Percentiles rank a stretch among this genome's conserved stretches.
Conservation (phyloP, 192 early-diverging fungal species). For the Helicostylum pulchrum region DNA sequence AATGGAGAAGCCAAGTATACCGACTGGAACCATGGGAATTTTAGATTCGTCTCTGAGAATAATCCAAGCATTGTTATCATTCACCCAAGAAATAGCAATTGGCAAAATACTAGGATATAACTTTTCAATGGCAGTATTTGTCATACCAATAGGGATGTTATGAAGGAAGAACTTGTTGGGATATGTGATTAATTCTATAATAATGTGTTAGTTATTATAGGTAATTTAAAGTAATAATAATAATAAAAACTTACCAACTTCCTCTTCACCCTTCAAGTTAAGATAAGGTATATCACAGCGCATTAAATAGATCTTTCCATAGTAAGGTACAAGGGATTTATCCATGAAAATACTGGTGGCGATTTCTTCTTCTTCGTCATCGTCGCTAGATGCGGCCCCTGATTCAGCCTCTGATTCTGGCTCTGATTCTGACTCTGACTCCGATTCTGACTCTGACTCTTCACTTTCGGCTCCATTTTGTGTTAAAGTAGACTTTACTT, state of each 20-base stretch:
- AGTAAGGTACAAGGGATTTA: conserved; percentile 16
- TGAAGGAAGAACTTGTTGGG: conserved; percentile 48
- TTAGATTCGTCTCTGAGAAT: conserved; percentile 37
- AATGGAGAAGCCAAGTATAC: conserved; percentile 34
- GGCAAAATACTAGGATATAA: conserved; percentile 46
- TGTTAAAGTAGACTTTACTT: neutral
- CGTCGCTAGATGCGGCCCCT: neutral
- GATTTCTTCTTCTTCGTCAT: conserved; percentile 26
- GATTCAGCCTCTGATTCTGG: conserved; percentile 18
- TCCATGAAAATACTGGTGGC: neutral
- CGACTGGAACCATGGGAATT: conserved; percentile 28
- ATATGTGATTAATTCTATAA: conserved; percentile 40
- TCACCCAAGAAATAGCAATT: conserved; percentile 49
- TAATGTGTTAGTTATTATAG: neutral
- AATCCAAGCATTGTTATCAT: conserved; percentile 49
- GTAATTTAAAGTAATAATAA: conserved; percentile 4
- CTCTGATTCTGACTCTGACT: neutral
- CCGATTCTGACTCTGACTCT: neutral
- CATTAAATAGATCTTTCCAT: conserved; percentile 69
- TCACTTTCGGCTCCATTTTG: neutral
- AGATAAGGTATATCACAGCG: conserved; percentile 57
- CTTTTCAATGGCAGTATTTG: conserved; percentile 45
- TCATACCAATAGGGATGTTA: conserved; percentile 49
- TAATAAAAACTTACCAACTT: conserved; percentile 37
- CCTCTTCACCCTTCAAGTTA: conserved; percentile 52